Evolutionary conservation across 129 eudicot genomes (phyloP).

Genomic region (Lactuca sativa): DNA sequence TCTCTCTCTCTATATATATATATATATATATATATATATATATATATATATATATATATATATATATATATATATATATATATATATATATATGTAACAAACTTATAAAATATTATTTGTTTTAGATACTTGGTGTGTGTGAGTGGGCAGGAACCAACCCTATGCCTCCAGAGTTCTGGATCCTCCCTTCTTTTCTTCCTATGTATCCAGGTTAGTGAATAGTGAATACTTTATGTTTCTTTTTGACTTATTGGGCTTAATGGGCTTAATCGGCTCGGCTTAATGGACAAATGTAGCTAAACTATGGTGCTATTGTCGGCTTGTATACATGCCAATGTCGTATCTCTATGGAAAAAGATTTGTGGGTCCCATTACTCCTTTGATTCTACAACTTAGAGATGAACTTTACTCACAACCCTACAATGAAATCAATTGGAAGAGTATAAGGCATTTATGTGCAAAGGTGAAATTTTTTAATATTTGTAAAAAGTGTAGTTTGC

Average conservation of each 20-base stretch:
- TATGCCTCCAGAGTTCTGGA: slow-evolving; percentile 83
- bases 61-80: background rate
- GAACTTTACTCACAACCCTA: slow-evolving; percentile 57
- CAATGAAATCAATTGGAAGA: slow-evolving; percentile 46
- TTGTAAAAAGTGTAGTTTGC: background rate
- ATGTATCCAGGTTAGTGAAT: slow-evolving; percentile 57
- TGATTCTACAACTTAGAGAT: slow-evolving; percentile 50
- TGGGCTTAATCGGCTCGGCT: no score
- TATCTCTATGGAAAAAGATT: slow-evolving; percentile 62
- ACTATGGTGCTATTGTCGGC: slow-evolving; percentile 67
- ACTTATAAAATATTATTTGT: slow-evolving; percentile 4
- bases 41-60: background rate
- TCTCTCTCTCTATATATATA: no score
- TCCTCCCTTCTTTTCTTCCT: slow-evolving; percentile 64
- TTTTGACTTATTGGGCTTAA: no score
- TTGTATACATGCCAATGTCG: slow-evolving; percentile 72
- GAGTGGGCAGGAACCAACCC: slow-evolving; percentile 80
- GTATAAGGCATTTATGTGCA: slow-evolving; percentile 53
- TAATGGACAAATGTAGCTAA: slow-evolving; percentile 43
- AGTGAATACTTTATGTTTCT: background rate
- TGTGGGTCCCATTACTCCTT: slow-evolving; percentile 67
- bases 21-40: no score
- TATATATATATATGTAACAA: slow-evolving; percentile 9
- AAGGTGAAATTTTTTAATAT: slow-evolving; percentile 32
- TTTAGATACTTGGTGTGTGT: slow-evolving; percentile 51